Conservation (phyloP, 2,329 filamentous ascomycete genomes). For the Dryadomyces sulphureus region DNA sequence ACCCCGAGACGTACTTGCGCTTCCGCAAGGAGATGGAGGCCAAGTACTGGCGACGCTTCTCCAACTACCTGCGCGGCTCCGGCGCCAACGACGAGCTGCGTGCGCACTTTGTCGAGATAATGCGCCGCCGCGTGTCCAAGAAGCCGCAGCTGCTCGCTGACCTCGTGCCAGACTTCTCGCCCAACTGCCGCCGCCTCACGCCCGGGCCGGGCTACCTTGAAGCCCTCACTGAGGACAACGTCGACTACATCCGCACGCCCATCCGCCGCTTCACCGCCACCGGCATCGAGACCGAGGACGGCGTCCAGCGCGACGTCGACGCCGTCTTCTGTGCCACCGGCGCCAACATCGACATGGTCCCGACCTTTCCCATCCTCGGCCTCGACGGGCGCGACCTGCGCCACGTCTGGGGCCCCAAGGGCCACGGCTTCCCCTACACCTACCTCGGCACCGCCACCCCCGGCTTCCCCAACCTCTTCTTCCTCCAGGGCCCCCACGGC, state of each 20-base stretch:
- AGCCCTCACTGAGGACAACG: conserved; percentile 44
- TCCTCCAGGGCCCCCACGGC: conserved; percentile 9
- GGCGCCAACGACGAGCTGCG: conserved; percentile 31
- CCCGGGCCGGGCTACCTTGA: conserved; percentile 55
- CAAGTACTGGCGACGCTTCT: conserved; percentile 47
- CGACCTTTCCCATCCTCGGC: conserved; percentile 44
- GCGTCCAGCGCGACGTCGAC: conserved; percentile 40
- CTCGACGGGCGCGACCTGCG: conserved; percentile 38
- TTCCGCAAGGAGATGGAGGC: conserved; percentile 43
- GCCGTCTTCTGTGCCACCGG: conserved; percentile 56
- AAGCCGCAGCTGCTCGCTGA: conserved; percentile 40
- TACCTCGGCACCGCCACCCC: conserved; percentile 17
- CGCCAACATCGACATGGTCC: conserved; percentile 42
- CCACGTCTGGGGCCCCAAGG: conserved; percentile 32
- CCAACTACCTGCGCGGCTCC: conserved; percentile 36
- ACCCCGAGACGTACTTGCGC: conserved; percentile 44
- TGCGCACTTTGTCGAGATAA: conserved; percentile 33
- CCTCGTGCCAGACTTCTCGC: conserved; percentile 47
- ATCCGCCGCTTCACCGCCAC: conserved; percentile 44
- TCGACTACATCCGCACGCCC: conserved; percentile 40
- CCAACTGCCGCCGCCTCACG: conserved; percentile 49
- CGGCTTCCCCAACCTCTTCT: conserved; percentile 18
- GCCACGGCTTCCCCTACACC: conserved; percentile 46
- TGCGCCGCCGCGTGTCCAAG: conserved; percentile 34
- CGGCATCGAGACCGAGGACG: conserved; percentile 46